Conservation (phyloP, 345 rosid genomes). For the Carallia brachiata region DNA sequence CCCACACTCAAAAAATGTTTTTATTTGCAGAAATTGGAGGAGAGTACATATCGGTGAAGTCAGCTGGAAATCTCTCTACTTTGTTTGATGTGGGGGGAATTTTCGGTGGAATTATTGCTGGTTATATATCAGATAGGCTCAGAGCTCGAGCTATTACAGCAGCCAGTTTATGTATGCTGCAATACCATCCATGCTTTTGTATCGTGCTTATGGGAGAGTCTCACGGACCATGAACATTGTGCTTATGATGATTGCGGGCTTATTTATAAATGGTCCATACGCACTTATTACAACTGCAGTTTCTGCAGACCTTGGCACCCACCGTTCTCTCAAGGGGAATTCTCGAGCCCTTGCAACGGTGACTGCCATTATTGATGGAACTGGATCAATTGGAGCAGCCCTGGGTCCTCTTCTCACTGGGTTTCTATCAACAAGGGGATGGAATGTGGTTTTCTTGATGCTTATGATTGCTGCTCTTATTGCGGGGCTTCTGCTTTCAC, state of each 20-base stretch:
- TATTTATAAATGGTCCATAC: constrained; percentile 78
- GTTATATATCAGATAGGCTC: constrained; percentile 73
- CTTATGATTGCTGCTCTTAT: constrained; percentile 57
- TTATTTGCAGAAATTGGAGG: constrained; percentile 63
- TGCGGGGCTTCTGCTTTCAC: constrained; percentile 68
- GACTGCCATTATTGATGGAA: constrained; percentile 84
- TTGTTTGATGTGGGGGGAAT: constrained; percentile 88
- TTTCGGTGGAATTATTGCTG: constrained; percentile 69
- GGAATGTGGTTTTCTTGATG: constrained; percentile 73
- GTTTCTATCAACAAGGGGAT: constrained; percentile 59
- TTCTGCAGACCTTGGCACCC: constrained; percentile 86
- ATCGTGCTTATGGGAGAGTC: constrained; percentile 57
- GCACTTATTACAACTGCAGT: constrained; percentile 90
- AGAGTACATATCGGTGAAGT: constrained; percentile 66
- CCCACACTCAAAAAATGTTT: constrained; percentile 37
- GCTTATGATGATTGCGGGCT: constrained; percentile 81
- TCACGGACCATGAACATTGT: constrained; percentile 52
- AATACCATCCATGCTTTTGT: constrained; percentile 71
- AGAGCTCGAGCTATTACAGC: constrained; percentile 75
- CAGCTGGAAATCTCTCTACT: constrained; percentile 85
- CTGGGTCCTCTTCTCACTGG: constrained; percentile 84
- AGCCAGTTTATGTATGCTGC: constrained; percentile 74
- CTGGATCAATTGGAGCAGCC: constrained; percentile 86
- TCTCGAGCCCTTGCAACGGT: constrained; percentile 86
- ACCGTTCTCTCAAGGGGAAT: constrained; percentile 69